These are phyloP conservation scores for Begonia fuchsioides DNA, from an alignment of 306 rosid species.

Conservation along the genomic window DNA sequence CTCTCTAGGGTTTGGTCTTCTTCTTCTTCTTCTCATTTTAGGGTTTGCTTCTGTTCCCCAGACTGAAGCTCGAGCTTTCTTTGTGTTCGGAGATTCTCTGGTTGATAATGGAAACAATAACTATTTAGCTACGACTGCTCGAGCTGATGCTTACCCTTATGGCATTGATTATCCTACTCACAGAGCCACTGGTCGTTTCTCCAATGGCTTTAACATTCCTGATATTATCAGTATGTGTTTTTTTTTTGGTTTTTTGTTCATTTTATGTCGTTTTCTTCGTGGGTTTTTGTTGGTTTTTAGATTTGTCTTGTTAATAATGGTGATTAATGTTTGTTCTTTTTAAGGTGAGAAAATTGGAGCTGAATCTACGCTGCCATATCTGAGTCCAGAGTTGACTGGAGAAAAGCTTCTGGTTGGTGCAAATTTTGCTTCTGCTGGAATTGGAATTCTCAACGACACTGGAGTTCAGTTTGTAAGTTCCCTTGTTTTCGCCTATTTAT, in stretches of 20 bases:
- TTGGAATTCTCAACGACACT: conserved; percentile 2
- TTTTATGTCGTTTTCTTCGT: no score
- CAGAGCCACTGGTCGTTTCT: conserved; percentile 2
- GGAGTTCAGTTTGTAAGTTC: conserved; percentile 1
- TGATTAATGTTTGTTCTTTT: neutral
- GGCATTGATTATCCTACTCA: neutral
- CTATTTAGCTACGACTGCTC: neutral
- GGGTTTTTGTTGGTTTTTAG: no score
- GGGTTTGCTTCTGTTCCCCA: no score
- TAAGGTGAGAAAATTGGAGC: conserved; percentile 1
- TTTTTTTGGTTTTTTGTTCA: no score
- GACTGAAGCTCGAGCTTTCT: neutral
- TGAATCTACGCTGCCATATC: neutral
- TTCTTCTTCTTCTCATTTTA: no score
- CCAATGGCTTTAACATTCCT: conserved; percentile 2
- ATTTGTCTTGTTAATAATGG: no score
- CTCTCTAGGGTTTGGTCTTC: no score
- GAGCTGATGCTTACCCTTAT: conserved; percentile 1
- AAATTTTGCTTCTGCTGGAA: conserved; percentile 2
- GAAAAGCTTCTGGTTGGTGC: neutral
- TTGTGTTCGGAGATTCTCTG: conserved; percentile 1
- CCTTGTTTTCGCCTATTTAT: no score
- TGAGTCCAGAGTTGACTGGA: neutral
- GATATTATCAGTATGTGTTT: neutral
- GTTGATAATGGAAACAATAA: conserved; percentile 1